Base-by-base conservation (phyloP, 768 basidiomycete genomes). In the Phanerochaete sordida region DNA sequence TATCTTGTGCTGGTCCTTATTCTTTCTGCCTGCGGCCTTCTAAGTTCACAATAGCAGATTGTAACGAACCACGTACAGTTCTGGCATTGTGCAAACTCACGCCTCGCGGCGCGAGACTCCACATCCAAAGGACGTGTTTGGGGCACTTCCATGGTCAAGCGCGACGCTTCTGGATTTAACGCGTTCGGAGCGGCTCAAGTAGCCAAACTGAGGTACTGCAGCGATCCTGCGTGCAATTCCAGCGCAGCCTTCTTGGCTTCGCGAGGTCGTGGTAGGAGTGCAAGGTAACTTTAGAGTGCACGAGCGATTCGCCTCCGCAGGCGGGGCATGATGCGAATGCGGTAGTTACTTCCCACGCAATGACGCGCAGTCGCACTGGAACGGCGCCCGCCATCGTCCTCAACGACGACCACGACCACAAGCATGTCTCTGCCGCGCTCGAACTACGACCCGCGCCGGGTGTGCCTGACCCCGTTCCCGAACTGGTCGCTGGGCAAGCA, bases 381-480 rank as follows among this genome's bases (percentile, higher is more conserved):
- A 24, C 27, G 4, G 39, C n/a, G 27, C 3, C 7, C 35, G 35
- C 31, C 23, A 23, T 50, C n/a, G 39, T 45, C 27, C 43, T 54
- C 39, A 39, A 37, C 60, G 54, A 56, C 60, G 16, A 13, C 49
- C 33, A 46, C 35, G 51, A 62, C 61, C 3, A n/a, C n/a, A 21
- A 31, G 49, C 58, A 85, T 88, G 85, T 84, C 86, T 9, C 74
- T 89, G 44, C 87, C 89, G 37, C 79, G 87, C 68, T 78, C 88
- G 24, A 75, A 85, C 68, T 95, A 94, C 64, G 93, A 95, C 77
- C 93, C 94, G 2, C 80, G 93, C 51, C 76, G 93, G 70, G 91
- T 96, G 37, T 95, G 92, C 70, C 66, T 95, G 62, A 91, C 94
- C 76, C 88, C 90, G 0, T 90, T 95, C 63, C 95, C 95, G 0